Evolutionary conservation across 1,284 basidiomycete species (phyloP).

Genomic region (Puccinia horiana): DNA sequence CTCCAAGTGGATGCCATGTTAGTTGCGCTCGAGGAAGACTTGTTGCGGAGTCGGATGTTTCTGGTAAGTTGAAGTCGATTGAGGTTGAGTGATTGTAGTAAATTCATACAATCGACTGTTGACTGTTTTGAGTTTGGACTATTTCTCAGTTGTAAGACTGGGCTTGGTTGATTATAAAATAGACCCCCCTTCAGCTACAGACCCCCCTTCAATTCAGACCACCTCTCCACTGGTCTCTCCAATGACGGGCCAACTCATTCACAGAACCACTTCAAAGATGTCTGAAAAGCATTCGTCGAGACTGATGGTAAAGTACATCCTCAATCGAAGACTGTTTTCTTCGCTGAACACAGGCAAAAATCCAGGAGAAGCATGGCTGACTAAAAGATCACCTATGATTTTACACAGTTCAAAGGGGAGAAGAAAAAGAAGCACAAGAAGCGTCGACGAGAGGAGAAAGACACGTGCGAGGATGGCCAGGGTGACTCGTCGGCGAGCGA

Average conservation of each 20-base stretch:
- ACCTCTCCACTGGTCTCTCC: too few relatives aligned
- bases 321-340: not conserved
- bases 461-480: slow-evolving; percentile 62
- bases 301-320: slow-evolving; percentile 36
- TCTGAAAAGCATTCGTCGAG: slow-evolving; percentile 19
- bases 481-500: slow-evolving; percentile 57
- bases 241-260: too few relatives aligned
- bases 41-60: not conserved
- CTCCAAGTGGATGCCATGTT: not conserved
- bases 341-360: not conserved
- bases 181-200: not conserved
- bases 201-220: too few relatives aligned
- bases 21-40: not conserved
- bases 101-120: not conserved
- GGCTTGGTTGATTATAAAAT: not conserved
- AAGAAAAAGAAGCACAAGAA: slow-evolving; percentile 73
- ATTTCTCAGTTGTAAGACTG: not conserved
- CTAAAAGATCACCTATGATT: not conserved
- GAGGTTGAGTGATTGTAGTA: not conserved
- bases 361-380: slow-evolving; percentile 12
- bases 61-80: not conserved
- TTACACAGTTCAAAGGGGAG: slow-evolving; percentile 74
- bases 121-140: not conserved
- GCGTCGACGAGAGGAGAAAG: slow-evolving; percentile 63
- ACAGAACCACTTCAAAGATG: slow-evolving; percentile 9